Evolutionary conservation across 148 eudicot genomes (phyloP), one percentile per base, ranked within the genome.

Genomic region (Dysphania ambrosioides): DNA sequence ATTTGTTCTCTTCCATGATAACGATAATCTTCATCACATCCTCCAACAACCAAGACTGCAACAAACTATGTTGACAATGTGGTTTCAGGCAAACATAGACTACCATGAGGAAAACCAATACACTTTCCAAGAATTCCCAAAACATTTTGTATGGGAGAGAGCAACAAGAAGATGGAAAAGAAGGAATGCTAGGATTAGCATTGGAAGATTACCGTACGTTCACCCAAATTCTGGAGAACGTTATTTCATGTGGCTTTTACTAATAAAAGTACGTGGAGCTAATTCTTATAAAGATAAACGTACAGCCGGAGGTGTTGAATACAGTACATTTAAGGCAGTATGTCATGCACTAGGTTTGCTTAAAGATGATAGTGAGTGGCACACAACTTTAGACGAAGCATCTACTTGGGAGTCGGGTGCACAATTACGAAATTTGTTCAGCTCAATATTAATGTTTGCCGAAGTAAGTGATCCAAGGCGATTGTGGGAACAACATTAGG

Each of bases 381-480:
- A 49, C 12, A 47, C 8, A 16, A 29, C 47, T 29, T 19, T 44
- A 6, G 6, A 2, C 2, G 29, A 74, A 29, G 60, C 70, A 9
- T 30, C 77, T 9, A 63, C 21, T 5, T 63, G 60, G 77, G 21
- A 41, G 16, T 10, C 70, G 16, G 59, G 68, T 2, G 12, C 69
- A 21, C 26, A 74, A 44, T 18, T 74, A 0, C 1, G 61, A 40
- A 73, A 61, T 27, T 3, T 74, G 30, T 63, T 63, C 13, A 63
- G 24, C 34, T 47, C 47, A 21, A 74, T 74, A 18, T 23, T 74
- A 26, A 74, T 74, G 60, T 74, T 74, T 49, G 26, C 41, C n/a
- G 51, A 57, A 26, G 47, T 72, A n/a, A 26, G 29, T 53, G 34
- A 36, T n/a, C n/a, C n/a, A n/a, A n/a, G n/a, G n/a, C n/a, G n/a